These are phyloP conservation scores for Phytophthora quininea DNA, from an alignment of 352 stramenopile genomes.

Conservation along the genomic window DNA sequence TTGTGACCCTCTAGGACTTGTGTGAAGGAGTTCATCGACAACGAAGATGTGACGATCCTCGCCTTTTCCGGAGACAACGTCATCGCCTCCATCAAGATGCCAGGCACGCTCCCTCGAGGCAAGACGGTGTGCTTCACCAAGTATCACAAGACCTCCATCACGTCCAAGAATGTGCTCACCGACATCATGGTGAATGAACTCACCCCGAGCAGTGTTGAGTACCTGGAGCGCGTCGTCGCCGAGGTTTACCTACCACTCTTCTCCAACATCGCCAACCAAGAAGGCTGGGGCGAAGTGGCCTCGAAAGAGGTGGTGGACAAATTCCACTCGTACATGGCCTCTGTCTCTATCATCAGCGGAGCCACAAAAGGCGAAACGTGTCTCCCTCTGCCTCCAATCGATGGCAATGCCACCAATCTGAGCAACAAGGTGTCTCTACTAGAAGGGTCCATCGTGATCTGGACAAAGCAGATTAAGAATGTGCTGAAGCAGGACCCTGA, in stretches of 20 bases:
- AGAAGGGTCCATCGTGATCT: conserved; percentile 97
- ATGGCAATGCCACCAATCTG: conserved; percentile 79
- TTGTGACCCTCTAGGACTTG: conserved; percentile 44
- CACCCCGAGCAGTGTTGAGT: conserved; percentile 93
- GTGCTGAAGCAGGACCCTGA: conserved; percentile 98
- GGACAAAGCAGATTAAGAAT: conserved; percentile 99
- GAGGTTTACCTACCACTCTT: conserved; percentile 96
- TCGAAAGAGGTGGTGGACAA: conserved; percentile 97
- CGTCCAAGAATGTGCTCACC: conserved; percentile 80
- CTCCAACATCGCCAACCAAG: conserved; percentile 95
- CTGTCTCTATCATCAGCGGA: conserved; percentile 95
- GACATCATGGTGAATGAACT: conserved; percentile 90
- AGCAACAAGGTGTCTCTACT: conserved; percentile 96
- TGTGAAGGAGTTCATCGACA: conserved; percentile 91
- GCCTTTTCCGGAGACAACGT: conserved; percentile 91
- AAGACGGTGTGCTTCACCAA: conserved; percentile 95
- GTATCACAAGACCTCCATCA: conserved; percentile 82
- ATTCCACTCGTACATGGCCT: conserved; percentile 97
- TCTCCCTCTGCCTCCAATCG: conserved; percentile 93
- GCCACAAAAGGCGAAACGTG: conserved; percentile 98
- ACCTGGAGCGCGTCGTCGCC: conserved; percentile 94
- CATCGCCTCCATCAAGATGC: conserved; percentile 88
- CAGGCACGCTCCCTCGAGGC: conserved; percentile 78
- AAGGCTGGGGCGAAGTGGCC: conserved; percentile 96
- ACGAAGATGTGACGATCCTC: conserved; percentile 85